phyloP scores from a whole-genome alignment of 2,329 filamentous ascomycete species.

The Aspergillus sergii region DNA sequence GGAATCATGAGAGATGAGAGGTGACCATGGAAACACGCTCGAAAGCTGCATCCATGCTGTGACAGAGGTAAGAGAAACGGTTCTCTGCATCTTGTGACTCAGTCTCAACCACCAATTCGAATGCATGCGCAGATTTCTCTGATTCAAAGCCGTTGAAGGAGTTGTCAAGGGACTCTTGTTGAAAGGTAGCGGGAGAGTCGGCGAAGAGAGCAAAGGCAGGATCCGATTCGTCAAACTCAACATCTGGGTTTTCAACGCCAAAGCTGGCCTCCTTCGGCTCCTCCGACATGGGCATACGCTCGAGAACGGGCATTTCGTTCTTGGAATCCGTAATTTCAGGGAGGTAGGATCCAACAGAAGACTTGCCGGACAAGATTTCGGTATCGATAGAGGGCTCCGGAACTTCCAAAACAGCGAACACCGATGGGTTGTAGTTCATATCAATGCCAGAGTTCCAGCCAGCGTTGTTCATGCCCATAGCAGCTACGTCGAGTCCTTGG shows the following conservation, averaged over 20 bases:
- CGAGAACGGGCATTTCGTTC: constrained; percentile 52
- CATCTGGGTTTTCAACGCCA: constrained; percentile 31
- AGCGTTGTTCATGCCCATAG: constrained; percentile 60
- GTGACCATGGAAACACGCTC: constrained; percentile 44
- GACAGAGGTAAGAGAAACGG: constrained; percentile 41
- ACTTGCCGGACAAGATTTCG: constrained; percentile 71
- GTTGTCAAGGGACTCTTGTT: constrained; percentile 31
- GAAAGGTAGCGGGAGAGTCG: constrained; percentile 49
- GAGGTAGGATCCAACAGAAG: constrained; percentile 50
- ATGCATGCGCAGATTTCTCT: constrained; percentile 66
- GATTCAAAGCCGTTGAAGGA: constrained; percentile 57
- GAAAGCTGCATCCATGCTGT: constrained; percentile 46
- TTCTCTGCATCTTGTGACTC: constrained; percentile 29
- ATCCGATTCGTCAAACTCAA: constrained; percentile 59
- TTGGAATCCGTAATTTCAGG: constrained; percentile 49
- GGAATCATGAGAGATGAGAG: constrained; percentile 43
- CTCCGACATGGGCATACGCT: constrained; percentile 35
- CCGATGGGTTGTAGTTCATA: constrained; percentile 47
- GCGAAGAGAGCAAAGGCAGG: constrained; percentile 53
- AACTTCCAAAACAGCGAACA: constrained; percentile 71
- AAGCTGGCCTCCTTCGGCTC: constrained; percentile 16
- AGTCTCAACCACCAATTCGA: constrained; percentile 63
- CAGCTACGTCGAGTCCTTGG: constrained; percentile 72
- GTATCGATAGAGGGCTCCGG: constrained; percentile 68
- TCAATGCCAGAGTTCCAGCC: constrained; percentile 52